phyloP scores from a whole-genome alignment of 805 yeast species.

The Saccharomycopsis schoenii region DNA sequence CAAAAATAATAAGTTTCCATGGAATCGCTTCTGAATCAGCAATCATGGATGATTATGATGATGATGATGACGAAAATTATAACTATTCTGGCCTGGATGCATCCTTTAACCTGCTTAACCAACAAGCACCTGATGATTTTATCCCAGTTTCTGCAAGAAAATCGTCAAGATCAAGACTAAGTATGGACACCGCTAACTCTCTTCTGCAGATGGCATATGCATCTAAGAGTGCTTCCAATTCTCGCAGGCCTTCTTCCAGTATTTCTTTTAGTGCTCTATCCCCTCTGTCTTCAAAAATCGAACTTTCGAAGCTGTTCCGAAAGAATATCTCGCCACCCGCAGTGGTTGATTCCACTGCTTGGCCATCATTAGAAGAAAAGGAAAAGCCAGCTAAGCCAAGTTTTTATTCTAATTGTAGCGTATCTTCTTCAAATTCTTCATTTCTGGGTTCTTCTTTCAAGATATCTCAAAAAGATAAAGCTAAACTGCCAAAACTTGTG shows the following conservation, averaged over 20 bases:
- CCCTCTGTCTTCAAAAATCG: background rate
- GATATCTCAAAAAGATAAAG: background rate
- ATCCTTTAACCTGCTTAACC: background rate
- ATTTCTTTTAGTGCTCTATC: background rate
- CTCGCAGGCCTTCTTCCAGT: background rate
- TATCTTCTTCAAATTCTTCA: background rate
- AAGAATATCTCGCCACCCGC: background rate
- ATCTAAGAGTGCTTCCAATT: background rate
- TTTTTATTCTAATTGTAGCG: background rate
- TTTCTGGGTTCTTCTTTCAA: background rate
- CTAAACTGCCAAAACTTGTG: background rate
- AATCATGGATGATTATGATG: background rate
- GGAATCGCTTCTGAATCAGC: background rate
- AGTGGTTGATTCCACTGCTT: background rate
- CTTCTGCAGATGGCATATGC: background rate
- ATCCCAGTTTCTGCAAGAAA: conserved; percentile 28
- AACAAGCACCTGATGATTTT: conserved; percentile 22
- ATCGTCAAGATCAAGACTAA: conserved; percentile 20
- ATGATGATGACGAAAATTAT: background rate
- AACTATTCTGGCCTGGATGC: background rate
- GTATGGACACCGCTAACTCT: background rate
- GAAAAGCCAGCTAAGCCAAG: background rate
- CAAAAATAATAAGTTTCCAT: background rate
- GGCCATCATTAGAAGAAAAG: background rate
- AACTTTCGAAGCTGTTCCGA: background rate